Conservation (phyloP, 345 rosid species). For the Eucalyptus curtisii region DNA sequence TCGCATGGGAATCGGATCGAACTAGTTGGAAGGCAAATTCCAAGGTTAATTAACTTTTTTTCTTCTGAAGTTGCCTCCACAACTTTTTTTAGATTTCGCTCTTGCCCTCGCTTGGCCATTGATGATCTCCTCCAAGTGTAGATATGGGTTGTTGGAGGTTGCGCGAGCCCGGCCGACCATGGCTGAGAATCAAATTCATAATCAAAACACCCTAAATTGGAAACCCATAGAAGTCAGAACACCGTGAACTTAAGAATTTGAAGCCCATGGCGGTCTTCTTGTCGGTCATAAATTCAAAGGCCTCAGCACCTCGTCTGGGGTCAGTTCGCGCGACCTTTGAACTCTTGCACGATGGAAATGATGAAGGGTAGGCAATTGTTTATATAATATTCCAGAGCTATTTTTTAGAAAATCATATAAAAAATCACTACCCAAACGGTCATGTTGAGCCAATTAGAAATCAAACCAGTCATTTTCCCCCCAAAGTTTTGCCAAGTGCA, state of each 20-base stretch:
- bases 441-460: not conserved
- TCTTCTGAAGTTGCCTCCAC: not conserved
- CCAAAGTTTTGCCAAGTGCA: not conserved
- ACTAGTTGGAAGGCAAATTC: fast-evolving
- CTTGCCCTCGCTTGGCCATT: not conserved
- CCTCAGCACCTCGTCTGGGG: not conserved
- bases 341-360: not conserved
- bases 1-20: fast-evolving
- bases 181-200: not conserved
- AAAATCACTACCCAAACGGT: not conserved
- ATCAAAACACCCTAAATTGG: not conserved
- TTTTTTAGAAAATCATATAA: not conserved
- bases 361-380: not conserved
- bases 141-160: not conserved
- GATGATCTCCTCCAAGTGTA: not conserved
- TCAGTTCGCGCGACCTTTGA: not conserved
- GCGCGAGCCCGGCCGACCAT: fast-evolving
- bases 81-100: not conserved
- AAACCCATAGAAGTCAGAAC: not conserved
- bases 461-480: not conserved
- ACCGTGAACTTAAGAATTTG: not conserved
- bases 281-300: not conserved
- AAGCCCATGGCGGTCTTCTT: not conserved
- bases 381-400: not conserved
- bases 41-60: not conserved